Percentiles rank a stretch among this genome's conserved stretches.
These are phyloP conservation scores for Nadsonia starkeyi-henricii DNA, from an alignment of 1,139 yeast species.

Conservation along the genomic window DNA sequence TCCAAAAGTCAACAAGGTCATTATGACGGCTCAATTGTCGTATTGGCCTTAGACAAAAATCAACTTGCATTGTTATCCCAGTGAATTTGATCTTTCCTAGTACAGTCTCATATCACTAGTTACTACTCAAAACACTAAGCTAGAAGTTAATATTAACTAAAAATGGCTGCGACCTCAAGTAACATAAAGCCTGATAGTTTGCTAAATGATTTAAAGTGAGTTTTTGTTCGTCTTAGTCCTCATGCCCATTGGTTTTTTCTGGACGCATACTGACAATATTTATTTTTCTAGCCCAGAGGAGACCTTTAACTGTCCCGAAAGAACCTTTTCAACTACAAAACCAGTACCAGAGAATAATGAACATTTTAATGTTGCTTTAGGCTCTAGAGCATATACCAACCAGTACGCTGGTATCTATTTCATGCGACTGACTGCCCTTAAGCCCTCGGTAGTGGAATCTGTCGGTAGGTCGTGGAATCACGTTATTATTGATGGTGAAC, in stretches of 20 bases:
- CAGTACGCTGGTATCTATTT: constrained; percentile 71
- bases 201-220: not conserved
- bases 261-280: too few relatives aligned
- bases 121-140: too few relatives aligned
- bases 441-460: constrained; percentile 38
- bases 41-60: too few relatives aligned
- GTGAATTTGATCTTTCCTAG: too few relatives aligned
- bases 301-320: not conserved
- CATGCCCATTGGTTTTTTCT: too few relatives aligned
- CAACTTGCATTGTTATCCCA: too few relatives aligned
- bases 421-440: constrained; percentile 41
- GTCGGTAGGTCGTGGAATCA: constrained; percentile 38
- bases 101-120: too few relatives aligned
- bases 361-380: not conserved
- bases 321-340: not conserved
- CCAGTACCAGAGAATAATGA: not conserved
- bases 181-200: not conserved
- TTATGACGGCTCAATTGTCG: too few relatives aligned
- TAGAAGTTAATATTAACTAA: too few relatives aligned
- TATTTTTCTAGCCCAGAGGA: too few relatives aligned
- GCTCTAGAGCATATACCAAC: constrained; percentile 30
- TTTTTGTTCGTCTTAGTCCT: not conserved
- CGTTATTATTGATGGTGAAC: constrained; percentile 25
- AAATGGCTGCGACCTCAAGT: not conserved
- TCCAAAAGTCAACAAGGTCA: too few relatives aligned